Percentiles rank a stretch among this genome's conserved stretches.
Conservation (phyloP, 805 yeast genomes). For the Saccharomycopsis selenospora region DNA sequence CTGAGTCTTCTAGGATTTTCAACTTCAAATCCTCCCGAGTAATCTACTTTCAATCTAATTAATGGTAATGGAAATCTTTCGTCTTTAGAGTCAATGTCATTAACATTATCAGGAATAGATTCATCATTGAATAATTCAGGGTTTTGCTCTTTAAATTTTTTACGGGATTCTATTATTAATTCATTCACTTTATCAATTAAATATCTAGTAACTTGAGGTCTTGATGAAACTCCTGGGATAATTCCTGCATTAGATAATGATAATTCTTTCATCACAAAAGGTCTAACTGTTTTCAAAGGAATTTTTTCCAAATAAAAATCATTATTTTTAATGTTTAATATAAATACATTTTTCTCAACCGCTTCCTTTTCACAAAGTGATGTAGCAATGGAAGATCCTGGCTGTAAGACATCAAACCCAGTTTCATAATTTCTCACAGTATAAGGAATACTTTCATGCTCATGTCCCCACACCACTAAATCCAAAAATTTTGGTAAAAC, state of each 20-base stretch:
- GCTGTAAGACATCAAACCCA: slow-evolving; percentile 76
- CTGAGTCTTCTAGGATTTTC: slow-evolving; percentile 88
- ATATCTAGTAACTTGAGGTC: slow-evolving; percentile 51
- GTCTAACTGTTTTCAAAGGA: slow-evolving; percentile 64
- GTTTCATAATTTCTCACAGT: slow-evolving; percentile 47
- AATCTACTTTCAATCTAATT: slow-evolving; percentile 77
- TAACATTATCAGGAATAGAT: slow-evolving; percentile 8
- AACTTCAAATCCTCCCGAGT: slow-evolving; percentile 83
- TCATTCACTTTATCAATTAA: slow-evolving; percentile 57
- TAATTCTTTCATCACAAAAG: slow-evolving; percentile 69
- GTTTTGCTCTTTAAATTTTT: slow-evolving; percentile 37
- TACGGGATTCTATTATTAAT: slow-evolving; percentile 53
- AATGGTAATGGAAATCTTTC: slow-evolving; percentile 67
- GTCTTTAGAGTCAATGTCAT: slow-evolving; percentile 2
- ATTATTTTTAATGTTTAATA: slow-evolving; percentile 56
- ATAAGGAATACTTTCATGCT: slow-evolving; percentile 83
- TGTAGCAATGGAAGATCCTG: slow-evolving; percentile 93
- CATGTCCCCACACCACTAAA: slow-evolving; percentile 94
- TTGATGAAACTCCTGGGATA: slow-evolving; percentile 53
- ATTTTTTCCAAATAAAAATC: slow-evolving; percentile 53
- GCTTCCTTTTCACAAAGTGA: slow-evolving; percentile 82
- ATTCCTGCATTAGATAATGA: slow-evolving; percentile 47
- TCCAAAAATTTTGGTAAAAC: slow-evolving; percentile 78
- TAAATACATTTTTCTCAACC: slow-evolving; percentile 62
- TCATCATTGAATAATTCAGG: slow-evolving; percentile 28